Conservation (phyloP, 1,284 basidiomycete genomes). For the Phaffia rhodozyma region DNA sequence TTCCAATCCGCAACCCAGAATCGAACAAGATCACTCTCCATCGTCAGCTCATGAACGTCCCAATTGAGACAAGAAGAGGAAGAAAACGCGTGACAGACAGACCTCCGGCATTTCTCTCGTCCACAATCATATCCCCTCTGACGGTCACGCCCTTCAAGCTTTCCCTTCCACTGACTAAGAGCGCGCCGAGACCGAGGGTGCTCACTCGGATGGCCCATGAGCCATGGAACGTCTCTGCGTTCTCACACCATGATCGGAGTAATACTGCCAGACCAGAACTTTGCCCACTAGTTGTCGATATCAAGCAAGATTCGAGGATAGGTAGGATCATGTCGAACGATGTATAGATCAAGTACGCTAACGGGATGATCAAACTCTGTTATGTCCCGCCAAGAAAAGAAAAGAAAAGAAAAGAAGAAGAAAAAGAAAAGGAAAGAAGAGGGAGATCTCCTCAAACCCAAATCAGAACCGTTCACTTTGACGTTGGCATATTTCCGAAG, state of each 20-base stretch:
- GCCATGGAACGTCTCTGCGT: slow-evolving; percentile 83
- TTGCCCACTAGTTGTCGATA: slow-evolving; percentile 39
- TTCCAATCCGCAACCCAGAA: background rate
- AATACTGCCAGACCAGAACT: slow-evolving; percentile 54
- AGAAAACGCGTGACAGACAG: slow-evolving; percentile 30
- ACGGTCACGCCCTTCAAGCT: slow-evolving; percentile 58
- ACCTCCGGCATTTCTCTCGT: slow-evolving; percentile 66
- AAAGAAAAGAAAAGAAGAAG: background rate
- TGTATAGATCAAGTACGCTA: slow-evolving; percentile 80
- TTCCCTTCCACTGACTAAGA: slow-evolving; percentile 50
- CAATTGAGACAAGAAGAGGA: background rate
- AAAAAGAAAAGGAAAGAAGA: background rate
- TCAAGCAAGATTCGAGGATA: slow-evolving; percentile 51
- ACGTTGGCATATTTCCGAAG: background rate
- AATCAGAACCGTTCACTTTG: background rate
- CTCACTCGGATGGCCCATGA: slow-evolving; percentile 79
- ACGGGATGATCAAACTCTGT: slow-evolving; percentile 76
- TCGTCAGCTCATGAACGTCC: background rate
- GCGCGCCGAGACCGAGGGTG: slow-evolving; percentile 63
- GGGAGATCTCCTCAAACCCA: background rate
- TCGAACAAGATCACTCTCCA: background rate
- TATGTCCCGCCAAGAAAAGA: background rate
- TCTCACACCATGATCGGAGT: slow-evolving; percentile 83
- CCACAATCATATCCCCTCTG: slow-evolving; percentile 84
- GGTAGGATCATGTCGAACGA: slow-evolving; percentile 64